Evolutionary conservation across 176 grass and related monocot genomes (phyloP).

Genomic region (Cenchrus fungigraminus): DNA sequence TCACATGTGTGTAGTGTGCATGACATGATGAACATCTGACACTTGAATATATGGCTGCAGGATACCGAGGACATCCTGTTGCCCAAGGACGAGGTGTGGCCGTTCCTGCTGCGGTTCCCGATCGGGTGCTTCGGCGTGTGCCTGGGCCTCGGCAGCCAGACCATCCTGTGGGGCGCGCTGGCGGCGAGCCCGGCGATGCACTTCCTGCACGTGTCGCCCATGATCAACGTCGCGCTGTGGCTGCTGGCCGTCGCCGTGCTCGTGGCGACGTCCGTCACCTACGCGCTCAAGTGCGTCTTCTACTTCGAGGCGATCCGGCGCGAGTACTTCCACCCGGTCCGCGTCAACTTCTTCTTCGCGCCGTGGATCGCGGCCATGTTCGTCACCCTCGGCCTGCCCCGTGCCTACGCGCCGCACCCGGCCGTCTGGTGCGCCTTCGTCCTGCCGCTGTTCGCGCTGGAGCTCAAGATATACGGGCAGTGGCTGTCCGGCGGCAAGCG

Average conservation of each 20-base stretch:
- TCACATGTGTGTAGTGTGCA: too few species aligned
- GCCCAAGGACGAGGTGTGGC: constrained; percentile 95
- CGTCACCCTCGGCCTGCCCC: constrained; percentile 77
- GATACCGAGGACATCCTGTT: constrained; percentile 91
- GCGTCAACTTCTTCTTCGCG: constrained; percentile 98
- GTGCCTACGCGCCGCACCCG: constrained; percentile 61
- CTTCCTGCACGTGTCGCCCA: constrained; percentile 76
- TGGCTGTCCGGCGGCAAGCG: constrained; percentile 95
- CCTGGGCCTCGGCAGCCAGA: constrained; percentile 85
- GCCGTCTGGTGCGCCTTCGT: constrained; percentile 77
- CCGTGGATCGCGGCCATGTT: constrained; percentile 97
- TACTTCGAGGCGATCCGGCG: constrained; percentile 98
- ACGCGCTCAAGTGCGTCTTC: constrained; percentile 92
- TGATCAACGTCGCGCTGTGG: constrained; percentile 82
- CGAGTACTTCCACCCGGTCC: constrained; percentile 97
- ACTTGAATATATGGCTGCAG: constrained; percentile 22
- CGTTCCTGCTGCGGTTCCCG: constrained; percentile 94
- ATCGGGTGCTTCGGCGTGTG: constrained; percentile 95
- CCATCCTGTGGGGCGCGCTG: constrained; percentile 91
- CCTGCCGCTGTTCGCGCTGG: constrained; percentile 72
- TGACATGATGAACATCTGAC: not conserved
- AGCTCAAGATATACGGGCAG: constrained; percentile 98
- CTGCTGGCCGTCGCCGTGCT: constrained; percentile 64
- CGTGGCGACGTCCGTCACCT: constrained; percentile 65
- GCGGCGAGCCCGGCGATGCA: constrained; percentile 65